phyloP scores from a whole-genome alignment of 768 basidiomycete species.

The Tylopilus sp. region DNA sequence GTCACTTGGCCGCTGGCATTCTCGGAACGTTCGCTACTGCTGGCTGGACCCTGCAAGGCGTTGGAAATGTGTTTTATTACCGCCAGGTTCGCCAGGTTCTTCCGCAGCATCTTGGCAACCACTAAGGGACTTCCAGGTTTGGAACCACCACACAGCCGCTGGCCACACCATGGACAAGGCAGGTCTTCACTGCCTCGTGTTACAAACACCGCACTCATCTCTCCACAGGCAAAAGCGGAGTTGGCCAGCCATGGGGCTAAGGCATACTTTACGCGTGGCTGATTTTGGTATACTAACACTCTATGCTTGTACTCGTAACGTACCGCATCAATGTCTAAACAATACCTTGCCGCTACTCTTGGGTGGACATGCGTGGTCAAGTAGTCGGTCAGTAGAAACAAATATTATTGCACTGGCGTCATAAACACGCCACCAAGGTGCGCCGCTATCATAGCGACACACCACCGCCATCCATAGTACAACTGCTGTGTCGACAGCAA shows the following conservation, averaged over 20 bases:
- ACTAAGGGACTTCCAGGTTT: constrained; percentile 49
- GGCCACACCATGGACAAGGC: constrained; percentile 90
- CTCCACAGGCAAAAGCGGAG: constrained; percentile 72
- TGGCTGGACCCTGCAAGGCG: constrained; percentile 85
- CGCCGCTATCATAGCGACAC: not conserved
- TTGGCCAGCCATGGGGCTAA: constrained; percentile 81
- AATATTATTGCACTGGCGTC: constrained; percentile 14
- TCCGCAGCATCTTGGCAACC: constrained; percentile 6
- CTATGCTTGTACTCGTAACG: constrained; percentile 19
- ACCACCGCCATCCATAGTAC: not conserved
- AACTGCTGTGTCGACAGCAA: constrained; percentile 7
- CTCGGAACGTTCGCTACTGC: constrained; percentile 77
- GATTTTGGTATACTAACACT: constrained; percentile 24
- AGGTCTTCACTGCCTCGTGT: constrained; percentile 19
- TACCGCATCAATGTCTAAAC: constrained; percentile 9
- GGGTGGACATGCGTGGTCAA: not conserved
- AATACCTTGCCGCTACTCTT: not conserved
- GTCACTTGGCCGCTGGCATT: constrained; percentile 75
- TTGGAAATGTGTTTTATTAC: constrained; percentile 79
- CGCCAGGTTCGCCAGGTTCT: constrained; percentile 52
- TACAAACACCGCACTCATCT: constrained; percentile 5
- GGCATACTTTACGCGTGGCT: constrained; percentile 84
- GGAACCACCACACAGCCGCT: constrained; percentile 72
- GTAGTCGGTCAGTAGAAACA: constrained; percentile 5
- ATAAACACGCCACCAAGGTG: constrained; percentile 3